Conservation (phyloP, 768 basidiomycete species). For the Leccinum broughii region DNA sequence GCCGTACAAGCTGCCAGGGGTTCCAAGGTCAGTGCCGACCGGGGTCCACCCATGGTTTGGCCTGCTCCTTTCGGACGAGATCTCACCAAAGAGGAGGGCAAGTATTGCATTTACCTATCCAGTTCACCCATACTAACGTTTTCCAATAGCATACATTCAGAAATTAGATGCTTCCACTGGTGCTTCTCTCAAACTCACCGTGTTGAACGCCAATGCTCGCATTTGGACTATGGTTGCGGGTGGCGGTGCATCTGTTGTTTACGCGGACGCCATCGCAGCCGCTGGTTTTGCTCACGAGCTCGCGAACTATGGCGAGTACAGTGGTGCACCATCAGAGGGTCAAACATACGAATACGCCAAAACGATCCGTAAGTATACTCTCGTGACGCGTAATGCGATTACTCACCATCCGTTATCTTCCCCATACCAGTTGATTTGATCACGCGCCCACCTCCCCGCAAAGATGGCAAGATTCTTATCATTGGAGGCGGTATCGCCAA, state of each 20-base stretch:
- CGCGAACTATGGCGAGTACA: constrained; percentile 99
- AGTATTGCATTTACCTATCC: not conserved
- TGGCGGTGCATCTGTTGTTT: constrained; percentile 79
- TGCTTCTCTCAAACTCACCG: constrained; percentile 97
- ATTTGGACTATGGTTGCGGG: constrained; percentile 99
- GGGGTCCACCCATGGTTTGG: constrained; percentile 97
- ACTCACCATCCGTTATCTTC: not conserved
- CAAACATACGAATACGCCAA: constrained; percentile 99
- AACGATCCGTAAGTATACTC: constrained; percentile 76
- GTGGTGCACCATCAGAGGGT: constrained; percentile 95
- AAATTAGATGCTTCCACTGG: constrained; percentile 97
- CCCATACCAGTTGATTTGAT: constrained; percentile 80
- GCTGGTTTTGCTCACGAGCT: constrained; percentile 97
- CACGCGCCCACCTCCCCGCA: constrained; percentile 80
- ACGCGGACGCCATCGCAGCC: constrained; percentile 79
- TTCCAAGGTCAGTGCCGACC: constrained; percentile 73
- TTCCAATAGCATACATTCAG: constrained; percentile 81
- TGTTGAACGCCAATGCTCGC: constrained; percentile 91
- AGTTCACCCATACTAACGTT: not conserved
- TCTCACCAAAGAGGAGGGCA: constrained; percentile 89
- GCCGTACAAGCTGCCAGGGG: constrained; percentile 36
- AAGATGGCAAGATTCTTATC: constrained; percentile 97
- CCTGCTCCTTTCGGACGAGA: constrained; percentile 96
- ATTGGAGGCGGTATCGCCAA: constrained; percentile 99
- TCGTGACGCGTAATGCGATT: not conserved